Evolutionary conservation across 2,329 filamentous ascomycete genomes (phyloP), one percentile per base, ranked within the genome.

Genomic region (Cylindrodendrum hubeiense): DNA sequence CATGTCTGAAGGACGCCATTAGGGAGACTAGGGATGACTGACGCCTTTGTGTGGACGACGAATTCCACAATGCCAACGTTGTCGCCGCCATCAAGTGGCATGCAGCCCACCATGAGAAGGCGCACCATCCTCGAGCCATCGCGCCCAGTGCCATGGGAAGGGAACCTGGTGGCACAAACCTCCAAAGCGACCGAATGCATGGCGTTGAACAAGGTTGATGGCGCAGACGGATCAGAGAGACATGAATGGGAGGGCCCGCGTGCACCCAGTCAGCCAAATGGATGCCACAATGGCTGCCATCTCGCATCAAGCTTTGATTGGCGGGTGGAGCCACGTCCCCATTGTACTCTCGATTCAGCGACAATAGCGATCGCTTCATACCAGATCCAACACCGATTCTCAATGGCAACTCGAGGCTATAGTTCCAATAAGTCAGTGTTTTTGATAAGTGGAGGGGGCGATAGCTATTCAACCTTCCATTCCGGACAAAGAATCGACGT

Each of bases 191-290:
- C 50, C 34, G 54, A 37, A 65, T 52, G 58, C 65, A 56, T 63
- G 47, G 67, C 58, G 62, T 60, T 21, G 47, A 59, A 60, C 44
- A 67, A 52, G 58, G 55, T 69, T 66, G 59, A 58, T 51, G 51
- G 51, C 28, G 49, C 22, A 28, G 41, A 28, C 7, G 21, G 43
- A 28, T 37, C 60, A 58, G 56, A 41, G 33, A 61, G 46, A 22
- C 47, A 63, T 59, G 61, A 62, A 65, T 63, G 62, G 56, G 56
- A 62, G 55, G 54, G 53, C 52, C 52, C 46, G 61, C 28, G 54
- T 55, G 34, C 24, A 39, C 3, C n/a, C 7, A n/a, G 26, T 21
- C 30, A 47, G 15, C 54, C 41, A 37, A 41, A 33, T 34, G 33
- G 30, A 33, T 51, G 47, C 43, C 46, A 28, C 28, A 24, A 46